These are phyloP conservation scores for Aspergillus homomorphus DNA, from an alignment of 495 filamentous ascomycete genomes.

Conservation along the genomic window DNA sequence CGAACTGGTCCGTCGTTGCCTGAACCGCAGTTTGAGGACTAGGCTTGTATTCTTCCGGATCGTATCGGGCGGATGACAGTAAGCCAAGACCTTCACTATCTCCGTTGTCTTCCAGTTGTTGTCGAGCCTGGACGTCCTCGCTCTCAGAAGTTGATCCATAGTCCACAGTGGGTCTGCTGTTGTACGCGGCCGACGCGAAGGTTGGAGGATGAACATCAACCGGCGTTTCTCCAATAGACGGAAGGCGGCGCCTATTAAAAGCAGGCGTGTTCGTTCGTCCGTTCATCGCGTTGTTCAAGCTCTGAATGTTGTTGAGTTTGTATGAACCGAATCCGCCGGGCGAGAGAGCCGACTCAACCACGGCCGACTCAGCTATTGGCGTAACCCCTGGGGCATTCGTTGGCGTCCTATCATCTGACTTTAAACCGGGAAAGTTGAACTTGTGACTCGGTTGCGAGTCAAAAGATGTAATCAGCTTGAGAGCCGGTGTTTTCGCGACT, in stretches of 20 bases:
- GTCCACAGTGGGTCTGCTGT: slow-evolving; percentile 38
- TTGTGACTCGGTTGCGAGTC: slow-evolving; percentile 55
- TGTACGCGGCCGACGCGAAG: slow-evolving; percentile 39
- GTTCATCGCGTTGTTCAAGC: slow-evolving; percentile 64
- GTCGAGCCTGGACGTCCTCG: slow-evolving; percentile 33
- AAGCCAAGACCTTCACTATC: slow-evolving; percentile 29
- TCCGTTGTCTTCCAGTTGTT: slow-evolving; percentile 33
- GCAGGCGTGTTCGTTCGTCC: slow-evolving; percentile 73
- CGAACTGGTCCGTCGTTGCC: slow-evolving; percentile 36
- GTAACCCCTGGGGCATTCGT: slow-evolving; percentile 75
- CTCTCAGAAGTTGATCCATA: slow-evolving; percentile 48
- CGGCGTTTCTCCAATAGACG: slow-evolving; percentile 81
- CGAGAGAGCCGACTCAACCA: slow-evolving; percentile 81
- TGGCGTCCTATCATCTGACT: slow-evolving; percentile 68
- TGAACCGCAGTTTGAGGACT: slow-evolving; percentile 55
- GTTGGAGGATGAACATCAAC: slow-evolving; percentile 52
- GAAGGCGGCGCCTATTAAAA: slow-evolving; percentile 65
- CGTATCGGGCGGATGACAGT: slow-evolving; percentile 52
- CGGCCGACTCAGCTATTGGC: slow-evolving; percentile 87
- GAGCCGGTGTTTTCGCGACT: slow-evolving; percentile 72
- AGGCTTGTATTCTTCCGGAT: slow-evolving; percentile 41
- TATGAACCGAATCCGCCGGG: slow-evolving; percentile 68
- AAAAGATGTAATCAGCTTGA: slow-evolving; percentile 93
- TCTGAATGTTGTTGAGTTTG: slow-evolving; percentile 54
- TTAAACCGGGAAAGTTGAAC: slow-evolving; percentile 64